Evolutionary conservation across 495 filamentous ascomycete genomes (phyloP).

Genomic region (Tetracladium setigerum): DNA sequence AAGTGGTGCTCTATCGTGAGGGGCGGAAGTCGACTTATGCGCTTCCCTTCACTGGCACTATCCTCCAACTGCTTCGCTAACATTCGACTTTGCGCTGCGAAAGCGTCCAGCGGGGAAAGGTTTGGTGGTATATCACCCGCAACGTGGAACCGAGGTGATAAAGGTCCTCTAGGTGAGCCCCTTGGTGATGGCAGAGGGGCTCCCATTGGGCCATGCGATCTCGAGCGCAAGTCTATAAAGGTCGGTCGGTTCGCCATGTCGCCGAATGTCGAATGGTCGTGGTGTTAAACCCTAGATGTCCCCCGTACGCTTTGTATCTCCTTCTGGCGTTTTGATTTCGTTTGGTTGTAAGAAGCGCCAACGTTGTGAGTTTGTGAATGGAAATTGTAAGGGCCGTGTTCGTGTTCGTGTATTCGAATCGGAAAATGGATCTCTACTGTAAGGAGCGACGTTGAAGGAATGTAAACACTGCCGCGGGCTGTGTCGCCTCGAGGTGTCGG

Average conservation of each 20-base stretch:
- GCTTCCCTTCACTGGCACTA: conserved; percentile 53
- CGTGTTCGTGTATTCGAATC: too few species aligned
- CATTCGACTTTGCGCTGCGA: conserved; percentile 79
- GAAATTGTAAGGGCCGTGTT: too few species aligned
- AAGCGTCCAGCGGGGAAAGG: conserved; percentile 89
- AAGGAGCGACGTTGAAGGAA: too few species aligned
- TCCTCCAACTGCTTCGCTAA: conserved; percentile 83
- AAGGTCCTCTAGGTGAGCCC: conserved; percentile 31
- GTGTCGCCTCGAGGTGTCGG: too few species aligned
- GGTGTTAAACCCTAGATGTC: too few species aligned
- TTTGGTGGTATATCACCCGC: conserved; percentile 86
- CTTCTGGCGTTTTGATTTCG: too few species aligned
- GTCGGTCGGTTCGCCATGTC: conserved; percentile 49
- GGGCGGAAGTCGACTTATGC: conserved; percentile 79
- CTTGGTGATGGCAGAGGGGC: conserved; percentile 27
- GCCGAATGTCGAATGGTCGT: neutral
- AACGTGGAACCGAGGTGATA: conserved; percentile 65
- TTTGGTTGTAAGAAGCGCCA: too few species aligned
- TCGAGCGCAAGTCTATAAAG: conserved; percentile 54
- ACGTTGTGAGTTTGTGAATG: too few species aligned
- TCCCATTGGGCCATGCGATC: conserved; percentile 49
- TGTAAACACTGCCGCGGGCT: too few species aligned
- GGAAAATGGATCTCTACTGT: too few species aligned
- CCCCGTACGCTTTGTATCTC: too few species aligned
- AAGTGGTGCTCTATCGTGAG: conserved; percentile 71